Base-by-base conservation (phyloP, 257 asterid species). In the Solanum peruvianum region DNA sequence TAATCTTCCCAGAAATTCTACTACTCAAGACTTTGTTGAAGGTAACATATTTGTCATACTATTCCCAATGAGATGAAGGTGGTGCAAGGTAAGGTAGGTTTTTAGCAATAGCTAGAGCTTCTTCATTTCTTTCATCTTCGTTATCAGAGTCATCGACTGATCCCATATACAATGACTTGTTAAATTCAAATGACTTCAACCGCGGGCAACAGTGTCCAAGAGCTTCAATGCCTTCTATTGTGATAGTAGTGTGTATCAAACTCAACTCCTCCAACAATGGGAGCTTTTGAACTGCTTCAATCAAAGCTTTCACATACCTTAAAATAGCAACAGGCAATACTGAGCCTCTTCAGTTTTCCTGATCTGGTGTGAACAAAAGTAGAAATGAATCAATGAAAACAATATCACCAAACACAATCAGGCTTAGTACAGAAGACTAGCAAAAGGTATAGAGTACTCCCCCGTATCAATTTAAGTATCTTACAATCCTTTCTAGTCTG, bases 141-240 rank as follows among this genome's bases (percentile, higher is more conserved):
- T 18, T 52, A 64, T 90, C 86, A 86, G 85, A 77, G 66, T 76
- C 21, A 71, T 71, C 9, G 33, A 11, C 58, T 47, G 69, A 81
- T 69, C 62, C 82, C 23, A 49, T 81, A 87, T 69, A 67, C 76
- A 49, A 52, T 52, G 44, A 35, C 29, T 35, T 71, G 9, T 71
- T 33, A 23, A 33, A 18, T 71, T 33, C 84, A 82, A 91, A 91
- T 31, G 92, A 90, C 84, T 86, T 90, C 58, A 92, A 82, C 31
- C 31, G 78, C 2, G 93, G 91, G 87, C 93, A 93, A 37, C 87
- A 88, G 20, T 67, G 88, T 5, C 94, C 95, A 37, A 91, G 47
- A 16, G 83, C 76, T 88, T 91, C 88, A 72, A 92, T 91, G 44
- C 83, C 89, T 71, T 87, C 87, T 49, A 6, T 25, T 16, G 35